Percentiles rank a stretch among this genome's conserved stretches.
Conservation (phyloP, 129 eudicot genomes). For the Flaveria linearis region DNA sequence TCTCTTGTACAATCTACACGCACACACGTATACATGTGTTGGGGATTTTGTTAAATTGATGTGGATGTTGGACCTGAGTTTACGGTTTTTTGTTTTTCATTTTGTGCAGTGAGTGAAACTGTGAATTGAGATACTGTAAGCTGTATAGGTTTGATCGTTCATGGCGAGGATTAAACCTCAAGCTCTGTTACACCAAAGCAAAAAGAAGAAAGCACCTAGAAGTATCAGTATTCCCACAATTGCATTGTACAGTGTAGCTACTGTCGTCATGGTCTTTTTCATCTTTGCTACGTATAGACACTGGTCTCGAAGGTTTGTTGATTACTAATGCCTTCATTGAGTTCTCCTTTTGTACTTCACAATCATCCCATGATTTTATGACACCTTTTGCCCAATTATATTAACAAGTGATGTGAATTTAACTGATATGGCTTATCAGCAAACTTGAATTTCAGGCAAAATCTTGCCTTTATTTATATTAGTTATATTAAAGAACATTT, state of each 20-base stretch:
- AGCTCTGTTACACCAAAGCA: slow-evolving; percentile 94
- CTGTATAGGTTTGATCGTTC: slow-evolving; percentile 8
- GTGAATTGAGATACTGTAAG: slow-evolving; percentile 12
- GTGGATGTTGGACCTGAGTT: slow-evolving; percentile 5
- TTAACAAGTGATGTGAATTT: neutral
- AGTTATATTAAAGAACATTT: neutral
- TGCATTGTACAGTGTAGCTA: slow-evolving; percentile 54
- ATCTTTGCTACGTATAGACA: slow-evolving; percentile 69
- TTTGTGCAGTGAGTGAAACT: slow-evolving; percentile 17
- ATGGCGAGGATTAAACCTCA: slow-evolving; percentile 99
- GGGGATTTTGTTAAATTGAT: slow-evolving; percentile 2
- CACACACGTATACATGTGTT: neutral
- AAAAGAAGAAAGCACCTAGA: slow-evolving; percentile 95
- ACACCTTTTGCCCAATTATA: neutral
- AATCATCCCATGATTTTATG: neutral
- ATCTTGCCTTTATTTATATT: neutral
- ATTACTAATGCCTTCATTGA: neutral
- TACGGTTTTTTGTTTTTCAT: neutral
- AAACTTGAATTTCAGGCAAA: neutral
- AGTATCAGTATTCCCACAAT: slow-evolving; percentile 60
- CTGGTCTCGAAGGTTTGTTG: slow-evolving; percentile 75
- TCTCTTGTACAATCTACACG: neutral
- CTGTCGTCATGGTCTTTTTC: slow-evolving; percentile 69
- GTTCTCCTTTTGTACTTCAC: neutral
- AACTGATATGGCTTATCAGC: neutral